phyloP scores from a whole-genome alignment of 495 filamentous ascomycete genomes.

The Extremus antarcticus region DNA sequence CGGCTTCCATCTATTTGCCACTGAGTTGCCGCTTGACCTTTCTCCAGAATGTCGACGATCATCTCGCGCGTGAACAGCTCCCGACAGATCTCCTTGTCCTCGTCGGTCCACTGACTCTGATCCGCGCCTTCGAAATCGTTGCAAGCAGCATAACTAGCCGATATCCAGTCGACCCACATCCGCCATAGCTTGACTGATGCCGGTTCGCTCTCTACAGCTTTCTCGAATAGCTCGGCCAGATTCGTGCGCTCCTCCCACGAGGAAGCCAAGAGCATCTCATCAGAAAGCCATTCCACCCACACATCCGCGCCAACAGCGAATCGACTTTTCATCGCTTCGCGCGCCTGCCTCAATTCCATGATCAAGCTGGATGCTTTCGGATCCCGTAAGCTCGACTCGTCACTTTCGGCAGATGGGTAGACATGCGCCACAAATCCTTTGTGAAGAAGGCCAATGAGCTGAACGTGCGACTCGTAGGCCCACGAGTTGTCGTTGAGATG shows the following conservation, averaged over 20 bases:
- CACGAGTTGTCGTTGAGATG: conserved; percentile 51
- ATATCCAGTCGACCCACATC: conserved; percentile 77
- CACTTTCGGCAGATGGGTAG: conserved; percentile 32
- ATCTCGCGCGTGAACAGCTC: conserved; percentile 72
- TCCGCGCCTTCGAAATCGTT: conserved; percentile 26
- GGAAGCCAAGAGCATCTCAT: conserved; percentile 50
- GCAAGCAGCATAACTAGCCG: conserved; percentile 54
- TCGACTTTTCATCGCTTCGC: conserved; percentile 53
- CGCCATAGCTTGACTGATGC: conserved; percentile 79
- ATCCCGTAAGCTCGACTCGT: conserved; percentile 30
- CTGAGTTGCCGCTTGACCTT: conserved; percentile 64
- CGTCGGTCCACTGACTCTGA: conserved; percentile 50
- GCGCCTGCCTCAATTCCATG: conserved; percentile 49
- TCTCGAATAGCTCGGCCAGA: conserved; percentile 74
- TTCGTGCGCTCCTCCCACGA: conserved; percentile 53
- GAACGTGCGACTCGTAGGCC: conserved; percentile 52
- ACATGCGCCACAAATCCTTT: conserved; percentile 50
- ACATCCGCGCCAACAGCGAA: conserved; percentile 58
- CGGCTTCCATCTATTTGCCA: conserved; percentile 79
- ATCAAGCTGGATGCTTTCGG: conserved; percentile 45
- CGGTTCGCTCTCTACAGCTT: conserved; percentile 70
- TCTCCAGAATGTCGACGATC: conserved; percentile 67
- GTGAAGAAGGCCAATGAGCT: conserved; percentile 55
- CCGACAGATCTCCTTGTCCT: conserved; percentile 61
- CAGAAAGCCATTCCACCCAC: conserved; percentile 55